Conservation (phyloP, 2,329 filamentous ascomycete species). For the Colletotrichum paranaense region DNA sequence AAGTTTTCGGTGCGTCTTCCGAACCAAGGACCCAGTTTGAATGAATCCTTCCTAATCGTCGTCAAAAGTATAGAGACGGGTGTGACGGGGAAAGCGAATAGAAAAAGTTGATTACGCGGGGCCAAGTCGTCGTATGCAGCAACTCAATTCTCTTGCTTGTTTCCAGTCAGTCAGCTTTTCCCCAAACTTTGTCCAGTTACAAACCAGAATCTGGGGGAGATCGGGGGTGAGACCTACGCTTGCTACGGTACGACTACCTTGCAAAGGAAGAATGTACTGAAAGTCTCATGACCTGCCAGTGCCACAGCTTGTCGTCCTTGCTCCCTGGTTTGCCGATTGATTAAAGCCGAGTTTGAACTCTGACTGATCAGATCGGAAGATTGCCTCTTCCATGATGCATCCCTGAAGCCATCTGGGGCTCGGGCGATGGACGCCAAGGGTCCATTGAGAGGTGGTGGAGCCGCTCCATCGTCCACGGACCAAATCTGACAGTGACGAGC, state of each 20-base stretch:
- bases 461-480: background rate
- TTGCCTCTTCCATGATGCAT: slow-evolving; percentile 29
- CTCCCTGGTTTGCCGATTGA: background rate
- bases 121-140: slow-evolving; percentile 1
- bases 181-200: background rate
- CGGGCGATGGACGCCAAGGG: slow-evolving; percentile 27
- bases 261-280: background rate
- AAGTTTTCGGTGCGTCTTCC: slow-evolving; percentile 26
- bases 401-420: slow-evolving; percentile 14
- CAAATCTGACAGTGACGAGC: slow-evolving; percentile 30
- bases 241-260: too few species aligned
- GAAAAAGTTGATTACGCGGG: background rate
- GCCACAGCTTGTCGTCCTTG: background rate
- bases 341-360: slow-evolving; percentile 9
- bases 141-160: slow-evolving; percentile 5
- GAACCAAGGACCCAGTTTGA: background rate
- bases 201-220: background rate
- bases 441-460: slow-evolving; percentile 18
- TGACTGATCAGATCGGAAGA: slow-evolving; percentile 33
- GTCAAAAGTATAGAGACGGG: background rate
- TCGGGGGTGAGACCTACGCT: background rate
- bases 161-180: slow-evolving; percentile 1
- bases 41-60: slow-evolving; percentile 15
- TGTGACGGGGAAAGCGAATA: background rate
- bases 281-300: slow-evolving; percentile 10